These are phyloP conservation scores for Fusarium sp. DNA, from an alignment of 2,329 filamentous ascomycete genomes.

Conservation along the genomic window DNA sequence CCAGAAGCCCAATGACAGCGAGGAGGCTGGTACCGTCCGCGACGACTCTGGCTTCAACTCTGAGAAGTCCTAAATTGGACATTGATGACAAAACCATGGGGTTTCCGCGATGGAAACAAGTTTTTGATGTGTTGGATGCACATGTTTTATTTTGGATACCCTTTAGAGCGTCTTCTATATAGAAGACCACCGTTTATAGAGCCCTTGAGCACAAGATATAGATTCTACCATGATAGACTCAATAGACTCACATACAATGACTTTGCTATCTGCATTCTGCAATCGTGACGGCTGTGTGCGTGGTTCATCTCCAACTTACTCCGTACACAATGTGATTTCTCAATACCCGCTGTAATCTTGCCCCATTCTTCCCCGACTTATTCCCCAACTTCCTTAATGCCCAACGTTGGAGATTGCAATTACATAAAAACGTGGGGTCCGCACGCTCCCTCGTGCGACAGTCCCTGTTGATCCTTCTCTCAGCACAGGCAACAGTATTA, in stretches of 20 bases:
- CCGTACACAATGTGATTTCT: neutral
- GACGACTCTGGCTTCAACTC: constrained; percentile 36
- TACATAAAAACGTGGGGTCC: constrained; percentile 4
- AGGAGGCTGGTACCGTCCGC: constrained; percentile 28
- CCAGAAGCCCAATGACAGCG: constrained; percentile 29
- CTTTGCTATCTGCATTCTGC: neutral
- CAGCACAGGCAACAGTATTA: neutral
- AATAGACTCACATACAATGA: constrained; percentile 15
- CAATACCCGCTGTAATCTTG: neutral
- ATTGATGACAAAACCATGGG: neutral
- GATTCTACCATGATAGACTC: constrained; percentile 22
- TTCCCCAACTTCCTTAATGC: neutral
- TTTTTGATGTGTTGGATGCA: neutral
- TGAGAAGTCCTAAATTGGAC: constrained; percentile 27
- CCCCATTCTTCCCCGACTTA: constrained; percentile 10
- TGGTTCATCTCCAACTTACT: constrained; percentile 7
- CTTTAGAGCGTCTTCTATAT: constrained; percentile 20
- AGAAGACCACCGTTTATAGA: constrained; percentile 6
- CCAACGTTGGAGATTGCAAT: constrained; percentile 1
- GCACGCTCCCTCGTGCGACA: neutral
- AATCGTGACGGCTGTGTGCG: neutral
- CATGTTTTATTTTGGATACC: constrained; percentile 18
- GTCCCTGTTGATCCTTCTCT: constrained; percentile 2
- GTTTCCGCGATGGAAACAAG: constrained; percentile 10
- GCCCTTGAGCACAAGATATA: constrained; percentile 4